Percentiles rank a stretch among this genome's conserved stretches.
Evolutionary conservation across 1,284 basidiomycete species (phyloP).

Genomic region (Meira nashicola): DNA sequence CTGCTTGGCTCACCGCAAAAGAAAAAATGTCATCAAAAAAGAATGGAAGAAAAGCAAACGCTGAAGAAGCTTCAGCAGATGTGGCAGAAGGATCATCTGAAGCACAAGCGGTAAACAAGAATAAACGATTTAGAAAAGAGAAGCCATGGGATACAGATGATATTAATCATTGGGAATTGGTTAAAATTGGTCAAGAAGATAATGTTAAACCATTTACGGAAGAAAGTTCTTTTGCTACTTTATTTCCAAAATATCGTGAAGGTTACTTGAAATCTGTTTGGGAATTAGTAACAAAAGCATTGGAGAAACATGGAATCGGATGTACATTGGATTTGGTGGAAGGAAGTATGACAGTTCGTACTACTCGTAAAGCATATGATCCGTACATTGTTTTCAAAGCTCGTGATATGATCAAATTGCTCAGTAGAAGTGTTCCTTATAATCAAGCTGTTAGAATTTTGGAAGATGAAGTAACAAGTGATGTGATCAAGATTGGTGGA

Average conservation of each 20-base stretch:
- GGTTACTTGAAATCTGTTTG: constrained; percentile 91
- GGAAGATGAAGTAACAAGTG: constrained; percentile 83
- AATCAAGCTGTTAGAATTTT: constrained; percentile 82
- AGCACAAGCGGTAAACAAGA: constrained; percentile 32
- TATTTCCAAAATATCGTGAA: constrained; percentile 98
- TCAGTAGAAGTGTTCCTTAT: constrained; percentile 81
- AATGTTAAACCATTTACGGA: constrained; percentile 79
- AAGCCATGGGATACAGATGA: constrained; percentile 89
- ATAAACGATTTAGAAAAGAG: constrained; percentile 51
- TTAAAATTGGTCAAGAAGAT: constrained; percentile 66
- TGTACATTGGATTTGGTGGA: constrained; percentile 93
- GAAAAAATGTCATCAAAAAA: neutral
- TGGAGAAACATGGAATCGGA: constrained; percentile 77
- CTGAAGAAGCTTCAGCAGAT: neutral
- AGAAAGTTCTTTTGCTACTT: constrained; percentile 93
- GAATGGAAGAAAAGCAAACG: neutral
- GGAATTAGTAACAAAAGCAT: constrained; percentile 80
- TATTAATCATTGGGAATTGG: constrained; percentile 96
- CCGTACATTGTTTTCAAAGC: constrained; percentile 95
- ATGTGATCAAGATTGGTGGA: constrained; percentile 96
- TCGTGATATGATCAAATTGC: constrained; percentile 88
- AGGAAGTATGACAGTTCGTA: constrained; percentile 93
- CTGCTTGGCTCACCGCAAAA: neutral
- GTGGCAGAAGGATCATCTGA: neutral
- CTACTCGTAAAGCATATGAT: constrained; percentile 93